Evolutionary conservation across 2,329 filamentous ascomycete species (phyloP), one percentile per base, ranked within the genome.

Genomic region (Botrytis cinerea): DNA sequence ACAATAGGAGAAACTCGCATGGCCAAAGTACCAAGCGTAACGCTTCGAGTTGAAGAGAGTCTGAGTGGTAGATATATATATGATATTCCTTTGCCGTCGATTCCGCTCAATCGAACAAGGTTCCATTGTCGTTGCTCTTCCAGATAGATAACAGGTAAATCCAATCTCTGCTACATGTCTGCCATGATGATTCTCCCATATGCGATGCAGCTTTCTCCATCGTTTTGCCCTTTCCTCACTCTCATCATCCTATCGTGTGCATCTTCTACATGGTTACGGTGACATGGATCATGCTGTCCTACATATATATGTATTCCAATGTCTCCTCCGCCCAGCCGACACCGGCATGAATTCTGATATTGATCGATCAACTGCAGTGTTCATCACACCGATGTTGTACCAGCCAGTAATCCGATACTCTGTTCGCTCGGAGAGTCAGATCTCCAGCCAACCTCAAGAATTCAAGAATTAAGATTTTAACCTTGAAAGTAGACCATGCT

Each of bases 291-390:
- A 61, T 61, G 59, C 59, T 40, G 35, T 61, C 25, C 59, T 25
- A 40, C 32, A 61, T 40, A 18, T 8, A 4, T 40, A 61, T 40
- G 9, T 16, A 4, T 40, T 16, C 20, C 59, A n/a, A 40, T n/a
- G 25, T 61, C n/a, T 61, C 59, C 35, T 61, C 59, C 25, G 22
- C 59, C 32, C 59, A 38, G 32, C 59, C 59, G 59, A 61, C 59
- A 61, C 59, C 59, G 22, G 59, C 59, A 61, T 38, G 59, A 40
- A 40, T n/a, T 18, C 35, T 40, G 35, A 61, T 40, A 16, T 61
- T 61, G 59, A 61, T 61, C 22, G 51, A 28, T 54, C 6, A 18
- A 54, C 51, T 54, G 51, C 51, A 54, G 51, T 54, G 51, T 54
- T 60, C 57, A 60, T 38, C 18, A 60, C 57, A 32, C 32, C 60